A percentile compares a stretch with the other conserved stretches of the same genome.
phyloP scores from a whole-genome alignment of 2,329 filamentous ascomycete species.

The Botryosphaeria dothidea region DNA sequence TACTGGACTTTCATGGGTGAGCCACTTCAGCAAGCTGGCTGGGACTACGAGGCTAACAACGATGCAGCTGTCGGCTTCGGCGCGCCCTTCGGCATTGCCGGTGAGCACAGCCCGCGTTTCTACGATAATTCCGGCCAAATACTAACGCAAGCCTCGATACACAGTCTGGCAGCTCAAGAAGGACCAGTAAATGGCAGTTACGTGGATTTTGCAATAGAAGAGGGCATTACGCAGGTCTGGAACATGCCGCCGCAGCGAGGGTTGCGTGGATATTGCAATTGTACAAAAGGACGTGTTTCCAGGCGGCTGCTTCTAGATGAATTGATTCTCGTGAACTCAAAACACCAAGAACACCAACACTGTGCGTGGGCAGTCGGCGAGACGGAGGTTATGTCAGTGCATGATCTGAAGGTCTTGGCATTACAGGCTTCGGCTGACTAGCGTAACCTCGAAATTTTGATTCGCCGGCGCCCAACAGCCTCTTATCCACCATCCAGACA shows the following conservation, averaged over 20 bases:
- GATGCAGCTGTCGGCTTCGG: constrained; percentile 18
- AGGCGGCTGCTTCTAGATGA: constrained; percentile 11
- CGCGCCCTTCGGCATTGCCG: constrained; percentile 56
- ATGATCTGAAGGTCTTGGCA: constrained; percentile 8
- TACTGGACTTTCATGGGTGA: constrained; percentile 81
- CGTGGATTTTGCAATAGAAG: background rate
- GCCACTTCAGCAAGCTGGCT: constrained; percentile 25
- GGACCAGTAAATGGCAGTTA: constrained; percentile 42
- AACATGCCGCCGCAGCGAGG: background rate
- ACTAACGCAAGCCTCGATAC: background rate
- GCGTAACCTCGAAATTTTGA: constrained; percentile 21
- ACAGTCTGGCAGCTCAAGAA: constrained; percentile 70
- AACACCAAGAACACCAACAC: background rate
- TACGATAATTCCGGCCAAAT: background rate
- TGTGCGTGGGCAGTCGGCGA: background rate
- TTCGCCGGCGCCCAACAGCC: constrained; percentile 8
- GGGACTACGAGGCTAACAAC: constrained; percentile 16
- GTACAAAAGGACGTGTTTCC: constrained; percentile 11
- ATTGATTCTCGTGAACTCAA: constrained; percentile 13
- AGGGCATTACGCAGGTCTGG: constrained; percentile 1
- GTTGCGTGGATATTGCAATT: constrained; percentile 3
- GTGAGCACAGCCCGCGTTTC: constrained; percentile 49
- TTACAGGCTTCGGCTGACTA: constrained; percentile 20
- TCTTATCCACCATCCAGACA: constrained; percentile 11
- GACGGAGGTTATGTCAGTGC: background rate